A percentile compares a stretch with the other conserved stretches of the same genome.
Evolutionary conservation across 2,329 filamentous ascomycete genomes (phyloP).

Genomic region (Exophiala sp.): DNA sequence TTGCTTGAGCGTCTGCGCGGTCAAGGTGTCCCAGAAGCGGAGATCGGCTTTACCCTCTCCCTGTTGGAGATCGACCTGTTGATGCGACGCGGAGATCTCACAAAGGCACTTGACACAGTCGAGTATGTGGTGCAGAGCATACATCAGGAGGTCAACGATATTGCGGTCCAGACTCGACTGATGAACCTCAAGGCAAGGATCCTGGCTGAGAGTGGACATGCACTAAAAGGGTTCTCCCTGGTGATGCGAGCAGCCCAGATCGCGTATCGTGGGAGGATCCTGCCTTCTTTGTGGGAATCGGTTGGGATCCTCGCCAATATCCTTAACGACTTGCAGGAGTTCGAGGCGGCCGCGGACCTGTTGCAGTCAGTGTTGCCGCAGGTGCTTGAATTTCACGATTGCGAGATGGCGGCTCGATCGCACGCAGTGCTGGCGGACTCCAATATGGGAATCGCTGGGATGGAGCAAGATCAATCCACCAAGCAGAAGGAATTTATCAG

Average conservation of each 20-base stretch:
- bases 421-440: conserved; percentile 73
- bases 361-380: conserved; percentile 70
- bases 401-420: conserved; percentile 59
- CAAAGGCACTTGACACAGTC: conserved; percentile 52
- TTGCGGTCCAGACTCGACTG: conserved; percentile 66
- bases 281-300: conserved; percentile 70
- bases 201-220: conserved; percentile 63
- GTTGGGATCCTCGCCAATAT: conserved; percentile 65
- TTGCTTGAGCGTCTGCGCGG: conserved; percentile 57
- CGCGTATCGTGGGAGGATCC: conserved; percentile 65
- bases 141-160: conserved; percentile 55
- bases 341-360: conserved; percentile 61
- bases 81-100: conserved; percentile 52
- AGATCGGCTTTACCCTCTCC: conserved; percentile 58
- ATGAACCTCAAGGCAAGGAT: conserved; percentile 70
- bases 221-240: conserved; percentile 73
- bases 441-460: conserved; percentile 71
- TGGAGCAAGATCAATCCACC: conserved; percentile 35
- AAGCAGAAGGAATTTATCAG: conserved; percentile 57
- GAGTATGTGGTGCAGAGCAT: conserved; percentile 51
- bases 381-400: conserved; percentile 67
- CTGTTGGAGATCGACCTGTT: conserved; percentile 59
- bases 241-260: conserved; percentile 71
- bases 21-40: conserved; percentile 52
- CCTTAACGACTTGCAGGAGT: conserved; percentile 68